Evolutionary conservation across 768 basidiomycete species (phyloP).

Genomic region (Arthromyces matolae): DNA sequence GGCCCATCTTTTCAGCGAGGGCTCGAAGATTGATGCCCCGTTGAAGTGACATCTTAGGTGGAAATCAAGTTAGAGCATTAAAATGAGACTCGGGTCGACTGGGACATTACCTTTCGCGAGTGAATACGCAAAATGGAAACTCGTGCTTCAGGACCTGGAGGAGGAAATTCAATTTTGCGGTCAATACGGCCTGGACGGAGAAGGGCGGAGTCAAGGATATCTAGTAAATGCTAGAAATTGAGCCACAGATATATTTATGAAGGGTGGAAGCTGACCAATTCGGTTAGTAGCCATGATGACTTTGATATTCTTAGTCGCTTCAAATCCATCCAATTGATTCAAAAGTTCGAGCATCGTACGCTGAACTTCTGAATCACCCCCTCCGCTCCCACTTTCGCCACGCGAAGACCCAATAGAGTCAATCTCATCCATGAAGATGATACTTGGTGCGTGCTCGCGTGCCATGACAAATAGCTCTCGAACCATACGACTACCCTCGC

Average conservation of each 20-base stretch:
- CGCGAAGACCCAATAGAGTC: constrained; percentile 94
- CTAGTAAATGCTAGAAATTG: constrained; percentile 41
- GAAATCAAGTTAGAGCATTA: neutral
- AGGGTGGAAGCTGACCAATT: constrained; percentile 50
- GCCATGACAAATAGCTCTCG: constrained; percentile 99
- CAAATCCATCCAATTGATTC: constrained; percentile 88
- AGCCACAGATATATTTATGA: neutral
- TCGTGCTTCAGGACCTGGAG: constrained; percentile 94
- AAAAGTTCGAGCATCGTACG: constrained; percentile 87
- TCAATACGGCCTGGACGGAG: constrained; percentile 95
- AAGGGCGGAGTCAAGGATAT: constrained; percentile 92
- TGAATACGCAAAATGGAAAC: constrained; percentile 97
- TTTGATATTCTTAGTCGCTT: constrained; percentile 98
- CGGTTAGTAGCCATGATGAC: constrained; percentile 96
- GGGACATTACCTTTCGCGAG: constrained; percentile 71
- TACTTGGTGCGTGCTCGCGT: constrained; percentile 92
- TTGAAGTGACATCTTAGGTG: constrained; percentile 87
- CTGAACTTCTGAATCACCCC: constrained; percentile 87
- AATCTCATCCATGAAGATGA: constrained; percentile 99
- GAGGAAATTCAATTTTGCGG: constrained; percentile 96
- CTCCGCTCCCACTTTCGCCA: constrained; percentile 87
- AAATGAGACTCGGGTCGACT: neutral
- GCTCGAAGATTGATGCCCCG: constrained; percentile 95
- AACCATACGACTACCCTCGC: constrained; percentile 95
- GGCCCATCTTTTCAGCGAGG: constrained; percentile 98